A percentile compares a stretch with the other conserved stretches of the same genome.
These are phyloP conservation scores for Jaapia argillacea DNA, from an alignment of 768 basidiomycete species.

Conservation along the genomic window DNA sequence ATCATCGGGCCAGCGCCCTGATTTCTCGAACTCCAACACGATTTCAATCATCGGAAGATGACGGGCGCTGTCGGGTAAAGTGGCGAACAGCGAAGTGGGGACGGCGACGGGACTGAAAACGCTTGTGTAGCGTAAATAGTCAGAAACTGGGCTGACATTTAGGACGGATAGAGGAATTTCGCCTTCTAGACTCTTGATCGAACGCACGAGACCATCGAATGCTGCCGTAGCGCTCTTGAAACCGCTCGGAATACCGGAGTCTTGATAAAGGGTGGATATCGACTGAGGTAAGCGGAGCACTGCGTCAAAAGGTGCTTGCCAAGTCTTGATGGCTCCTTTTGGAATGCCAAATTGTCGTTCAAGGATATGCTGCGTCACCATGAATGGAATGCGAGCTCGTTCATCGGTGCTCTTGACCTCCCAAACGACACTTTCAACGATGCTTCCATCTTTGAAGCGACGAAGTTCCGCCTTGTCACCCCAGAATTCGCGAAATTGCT, in stretches of 20 bases:
- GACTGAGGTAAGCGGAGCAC: slow-evolving; percentile 48
- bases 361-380: slow-evolving; percentile 70
- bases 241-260: slow-evolving; percentile 32
- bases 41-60: slow-evolving; percentile 65
- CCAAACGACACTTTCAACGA: slow-evolving; percentile 95
- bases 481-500: slow-evolving; percentile 80
- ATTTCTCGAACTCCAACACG: slow-evolving; percentile 85
- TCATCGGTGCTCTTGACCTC: slow-evolving; percentile 76
- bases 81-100: slow-evolving; percentile 36
- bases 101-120: slow-evolving; percentile 75
- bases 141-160: slow-evolving; percentile 65
- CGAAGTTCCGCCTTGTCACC: slow-evolving; percentile 86
- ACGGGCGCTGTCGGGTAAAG: slow-evolving; percentile 48
- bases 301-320: slow-evolving; percentile 50
- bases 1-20: slow-evolving; percentile 92
- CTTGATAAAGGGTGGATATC: slow-evolving; percentile 31
- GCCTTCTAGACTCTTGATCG: slow-evolving; percentile 63
- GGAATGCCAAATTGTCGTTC: slow-evolving; percentile 64
- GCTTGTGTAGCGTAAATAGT: slow-evolving; percentile 74
- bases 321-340: slow-evolving; percentile 38
- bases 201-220: slow-evolving; percentile 70
- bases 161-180: slow-evolving; percentile 70
- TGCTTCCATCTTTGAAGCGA: slow-evolving; percentile 92
- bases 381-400: slow-evolving; percentile 63
- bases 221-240: slow-evolving; percentile 69